phyloP scores from a whole-genome alignment of 2,329 filamentous ascomycete genomes.

The Hypomyces rosellus region DNA sequence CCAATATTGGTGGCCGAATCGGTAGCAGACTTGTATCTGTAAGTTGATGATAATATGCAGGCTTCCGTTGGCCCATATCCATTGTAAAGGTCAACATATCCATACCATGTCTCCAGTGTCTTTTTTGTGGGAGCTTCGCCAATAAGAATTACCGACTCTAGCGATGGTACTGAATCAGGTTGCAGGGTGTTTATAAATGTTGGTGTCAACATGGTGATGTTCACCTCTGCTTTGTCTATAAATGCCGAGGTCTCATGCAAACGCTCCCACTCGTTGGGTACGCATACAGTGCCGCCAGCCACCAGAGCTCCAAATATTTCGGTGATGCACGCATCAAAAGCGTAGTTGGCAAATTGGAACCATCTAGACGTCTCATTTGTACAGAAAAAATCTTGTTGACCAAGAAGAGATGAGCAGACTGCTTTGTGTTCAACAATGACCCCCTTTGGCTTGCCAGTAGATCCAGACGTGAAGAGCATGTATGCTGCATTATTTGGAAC shows the following conservation, averaged over 20 bases:
- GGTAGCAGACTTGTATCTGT: too few relatives aligned
- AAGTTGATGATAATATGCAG: neutral
- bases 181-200: neutral
- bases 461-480: constrained; percentile 6
- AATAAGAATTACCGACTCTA: neutral
- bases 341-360: constrained; percentile 13
- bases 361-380: neutral
- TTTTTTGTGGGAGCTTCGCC: constrained; percentile 7
- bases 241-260: neutral
- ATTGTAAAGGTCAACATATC: constrained; percentile 1
- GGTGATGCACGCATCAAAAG: constrained; percentile 11
- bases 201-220: constrained; percentile 1
- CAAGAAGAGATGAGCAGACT: neutral
- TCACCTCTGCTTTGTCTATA: neutral
- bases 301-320: constrained; percentile 9
- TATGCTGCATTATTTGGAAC: neutral
- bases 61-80: constrained; percentile 8
- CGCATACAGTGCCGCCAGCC: constrained; percentile 7
- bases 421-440: constrained; percentile 3
- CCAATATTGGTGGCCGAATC: constrained; percentile 3
- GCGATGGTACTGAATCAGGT: neutral
- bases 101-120: constrained; percentile 5
- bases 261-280: constrained; percentile 11
- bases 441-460: constrained; percentile 7
- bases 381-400: neutral